A percentile compares a stretch with the other conserved stretches of the same genome.
Evolutionary conservation across 139 green algal genomes (phyloP).

Genomic region (Micractinium sp.): DNA sequence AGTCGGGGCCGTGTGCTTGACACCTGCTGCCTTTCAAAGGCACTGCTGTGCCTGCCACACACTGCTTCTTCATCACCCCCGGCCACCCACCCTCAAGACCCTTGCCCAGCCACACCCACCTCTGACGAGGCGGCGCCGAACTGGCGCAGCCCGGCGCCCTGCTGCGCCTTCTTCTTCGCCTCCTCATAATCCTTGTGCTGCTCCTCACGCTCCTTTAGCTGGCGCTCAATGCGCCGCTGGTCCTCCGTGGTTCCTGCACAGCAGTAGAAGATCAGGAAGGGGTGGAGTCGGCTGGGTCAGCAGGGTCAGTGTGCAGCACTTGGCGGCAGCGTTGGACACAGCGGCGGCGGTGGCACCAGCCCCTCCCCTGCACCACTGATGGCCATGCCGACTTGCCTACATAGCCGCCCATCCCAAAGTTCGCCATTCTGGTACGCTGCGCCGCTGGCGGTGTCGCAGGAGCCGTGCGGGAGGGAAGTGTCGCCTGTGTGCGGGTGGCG

Average conservation of each 20-base stretch:
- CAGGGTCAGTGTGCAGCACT: too few species aligned
- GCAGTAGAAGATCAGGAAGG: too few species aligned
- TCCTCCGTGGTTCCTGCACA: slow-evolving; percentile 57
- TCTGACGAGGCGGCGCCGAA: slow-evolving; percentile 79
- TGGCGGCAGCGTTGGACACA: background rate
- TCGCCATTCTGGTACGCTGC: background rate
- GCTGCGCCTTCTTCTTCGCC: slow-evolving; percentile 57
- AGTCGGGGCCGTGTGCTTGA: too few species aligned
- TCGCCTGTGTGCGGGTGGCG: too few species aligned
- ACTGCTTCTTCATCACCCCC: background rate
- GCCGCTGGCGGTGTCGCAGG: too few species aligned
- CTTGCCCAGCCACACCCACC: slow-evolving; percentile 31
- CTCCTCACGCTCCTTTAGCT: slow-evolving; percentile 79
- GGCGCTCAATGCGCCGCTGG: slow-evolving; percentile 66
- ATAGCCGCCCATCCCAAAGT: slow-evolving; percentile 15
- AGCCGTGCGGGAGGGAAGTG: too few species aligned
- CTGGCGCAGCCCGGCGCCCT: slow-evolving; percentile 65
- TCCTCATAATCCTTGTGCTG: slow-evolving; percentile 77
- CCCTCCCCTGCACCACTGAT: background rate
- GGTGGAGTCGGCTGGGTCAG: too few species aligned
- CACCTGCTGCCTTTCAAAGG: too few species aligned
- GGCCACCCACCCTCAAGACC: background rate
- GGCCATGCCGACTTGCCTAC: background rate
- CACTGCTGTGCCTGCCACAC: background rate
- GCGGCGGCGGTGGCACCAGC: background rate